Base-by-base conservation (phyloP, 495 filamentous ascomycete genomes). In the Hyaloscypha variabilis region DNA sequence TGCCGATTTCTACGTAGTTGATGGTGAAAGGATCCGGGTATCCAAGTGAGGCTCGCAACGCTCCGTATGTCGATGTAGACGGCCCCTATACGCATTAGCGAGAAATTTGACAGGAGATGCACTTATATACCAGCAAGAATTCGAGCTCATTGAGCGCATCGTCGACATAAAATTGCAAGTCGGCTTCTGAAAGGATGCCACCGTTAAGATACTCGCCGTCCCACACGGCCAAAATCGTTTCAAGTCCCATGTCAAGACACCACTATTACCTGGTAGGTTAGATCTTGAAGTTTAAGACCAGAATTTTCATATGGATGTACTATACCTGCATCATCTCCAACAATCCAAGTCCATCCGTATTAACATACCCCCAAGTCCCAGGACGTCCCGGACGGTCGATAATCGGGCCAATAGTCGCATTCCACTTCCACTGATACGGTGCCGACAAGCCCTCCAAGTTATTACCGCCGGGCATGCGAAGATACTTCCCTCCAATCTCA, bases 381-480 rank as follows among this genome's bases (percentile, higher is more conserved):
- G 70, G 75, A 54, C 83, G 71, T 30, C 82, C 80, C 2, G 81
- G 79, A 8, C 84, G 74, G 31, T 83, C 72, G 19, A 78, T 75
- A 2, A 84, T 69, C 1, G 80, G 78, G 0, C 84, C 84, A 51
- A 87, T 83, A 1, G 83, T 86, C 58, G 78, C 71, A 57, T 82
- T 82, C 84, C 84, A 87, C 42, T 79, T 79, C 81, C 83, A 87
- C 49, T 82, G 70, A 49, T 60, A 71, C 14, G 69, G 72, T 13
- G 74, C 58, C 13, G 62, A 73, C 3, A 74, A 49, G 28, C 80
- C 80, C 51, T 82, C 80, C 21, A 81, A 67, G 58, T 81, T 83
- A 63, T 84, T 86, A 0, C 83, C 82, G 23, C 82, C 83, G 0
- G 83, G 83, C 51, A 82, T 82, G 3, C 84, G 73, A 23, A 87